Base-by-base conservation (phyloP, 257 asterid species). In the Fraxinus excelsior region DNA sequence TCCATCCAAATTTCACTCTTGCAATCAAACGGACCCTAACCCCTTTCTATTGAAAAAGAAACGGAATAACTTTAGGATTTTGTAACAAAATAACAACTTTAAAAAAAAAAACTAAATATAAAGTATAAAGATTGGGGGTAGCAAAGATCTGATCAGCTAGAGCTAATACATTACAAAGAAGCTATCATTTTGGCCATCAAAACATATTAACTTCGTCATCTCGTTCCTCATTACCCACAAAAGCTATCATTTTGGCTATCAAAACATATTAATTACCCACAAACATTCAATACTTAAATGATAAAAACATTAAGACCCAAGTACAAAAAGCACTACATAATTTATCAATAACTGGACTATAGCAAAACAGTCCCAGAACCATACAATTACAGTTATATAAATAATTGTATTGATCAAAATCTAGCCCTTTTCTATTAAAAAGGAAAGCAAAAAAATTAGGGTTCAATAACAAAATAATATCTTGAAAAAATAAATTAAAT, bases 81-180 rank as follows among this genome's bases (percentile, higher is more conserved):
- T 56, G 16, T 18, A 72, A 18, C 16, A 18, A 72, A 28, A 72
- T 3, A 34, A 25, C 11, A 19, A 3, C 34, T 31, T 1, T 0
- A 21, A 32, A 26, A 29, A 26, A 34, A 10, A 0, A 19, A 29
- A 11, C 10, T 4, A 32, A 1, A n/a, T 26, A 68, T 32, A 11
- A 34, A 68, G 19, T 46, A 32, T 10, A 18, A 69, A n/a, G 1
- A 2, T 29, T 19, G 28, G 28, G 11, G 25, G 71, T 71, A 58
- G 13, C 19, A 18, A 16, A 40, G 75, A 70, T 79, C 81, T 81
- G 86, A 89, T 89, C 90, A 83, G 95, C 82, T 90, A 88, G 95
- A 88, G 95, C 93, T 88, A 88, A 89, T 88, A 90, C 90, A 85
- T 84, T 86, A 81, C 78, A 79, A 71, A 64, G 11, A 74, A 19